Base-by-base conservation (phyloP, 2,329 filamentous ascomycete species). In the Aspergillus costaricaensis region DNA sequence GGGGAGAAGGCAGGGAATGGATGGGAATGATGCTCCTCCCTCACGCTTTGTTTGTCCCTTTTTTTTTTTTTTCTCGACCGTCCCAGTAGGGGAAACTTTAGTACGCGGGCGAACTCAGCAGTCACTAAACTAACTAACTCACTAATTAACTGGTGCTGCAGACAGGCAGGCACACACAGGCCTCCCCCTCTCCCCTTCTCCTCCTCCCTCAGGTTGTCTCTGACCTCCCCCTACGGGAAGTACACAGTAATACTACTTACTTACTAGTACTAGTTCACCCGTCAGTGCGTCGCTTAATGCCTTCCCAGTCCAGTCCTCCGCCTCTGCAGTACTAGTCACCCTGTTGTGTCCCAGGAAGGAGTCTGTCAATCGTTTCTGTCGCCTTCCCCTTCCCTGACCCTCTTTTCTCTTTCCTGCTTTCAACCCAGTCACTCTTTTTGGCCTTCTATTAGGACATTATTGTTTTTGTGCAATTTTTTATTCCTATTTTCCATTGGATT, bases 401-500 rank as follows among this genome's bases (percentile, higher is more conserved):
- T 57, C 57, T 59, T 48, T 58, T 50, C 30, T 57, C 49, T 51
- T 30, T 41, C 51, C 51, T 58, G 23, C 51, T 59, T 59, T 55
- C n/a, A 55, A 39, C 47, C 25, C 23, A 60, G 50, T 65, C 60
- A 27, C 62, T 62, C 64, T 51, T 62, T 62, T 62, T 32, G 50
- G 54, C 39, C 51, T 57, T 51, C 55, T 39, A 56, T 62, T 38
- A n/a, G 44, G 25, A 25, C 47, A 51, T 58, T 58, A 21, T 47
- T 19, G 27, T 58, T 23, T 50, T 43, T 44, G 32, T 36, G 32
- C 25, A 27, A 36, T 14, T 36, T 36, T 36, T 15, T 36, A 36
- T 36, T 36, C 32, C 27, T 30, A 36, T 36, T 36, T 15, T 30
- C 10, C 4, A 14, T 36, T 36, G 32, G 32, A 14, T 25, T 49